A percentile compares a stretch with the other conserved stretches of the same genome.
Conservation (phyloP, 2,329 filamentous ascomycete genomes). For the Ophiosphaerella korrae region DNA sequence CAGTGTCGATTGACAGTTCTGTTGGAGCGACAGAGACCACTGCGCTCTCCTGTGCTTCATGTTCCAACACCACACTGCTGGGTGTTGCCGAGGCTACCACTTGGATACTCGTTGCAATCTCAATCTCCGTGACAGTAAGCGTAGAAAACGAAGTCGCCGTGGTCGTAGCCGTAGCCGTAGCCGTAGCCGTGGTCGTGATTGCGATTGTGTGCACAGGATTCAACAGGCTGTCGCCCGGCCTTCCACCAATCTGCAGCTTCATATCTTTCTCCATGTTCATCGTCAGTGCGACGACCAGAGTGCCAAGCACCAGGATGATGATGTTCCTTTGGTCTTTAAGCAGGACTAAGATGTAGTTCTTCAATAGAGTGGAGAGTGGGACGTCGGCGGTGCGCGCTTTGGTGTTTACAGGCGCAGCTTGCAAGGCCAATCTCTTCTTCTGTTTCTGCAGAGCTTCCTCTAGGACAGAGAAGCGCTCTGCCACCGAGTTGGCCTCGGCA, state of each 20-base stretch:
- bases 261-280: conserved; percentile 26
- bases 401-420: conserved; percentile 9
- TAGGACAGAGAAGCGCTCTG: conserved; percentile 36
- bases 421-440: conserved; percentile 4
- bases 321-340: conserved; percentile 61
- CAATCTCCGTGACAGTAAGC: conserved; percentile 31
- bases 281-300: conserved; percentile 50
- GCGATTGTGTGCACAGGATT: conserved; percentile 7
- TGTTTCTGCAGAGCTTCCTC: conserved; percentile 35
- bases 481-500: conserved; percentile 32
- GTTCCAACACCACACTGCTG: no score
- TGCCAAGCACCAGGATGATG: conserved; percentile 53
- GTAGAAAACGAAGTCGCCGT: conserved; percentile 33
- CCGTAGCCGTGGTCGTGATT: conserved; percentile 21
- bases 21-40: no score
- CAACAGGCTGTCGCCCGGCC: no score
- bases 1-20: no score
- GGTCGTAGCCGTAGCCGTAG: conserved; percentile 23
- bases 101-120: conserved; percentile 2
- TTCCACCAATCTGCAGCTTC: conserved; percentile 4
- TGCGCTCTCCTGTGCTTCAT: no score
- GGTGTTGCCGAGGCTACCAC: no score
- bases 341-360: conserved; percentile 60
- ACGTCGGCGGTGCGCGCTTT: conserved; percentile 47
- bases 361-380: conserved; percentile 57